Conservation (phyloP, 306 rosid species). For the Fragaria nilgerrensis region DNA sequence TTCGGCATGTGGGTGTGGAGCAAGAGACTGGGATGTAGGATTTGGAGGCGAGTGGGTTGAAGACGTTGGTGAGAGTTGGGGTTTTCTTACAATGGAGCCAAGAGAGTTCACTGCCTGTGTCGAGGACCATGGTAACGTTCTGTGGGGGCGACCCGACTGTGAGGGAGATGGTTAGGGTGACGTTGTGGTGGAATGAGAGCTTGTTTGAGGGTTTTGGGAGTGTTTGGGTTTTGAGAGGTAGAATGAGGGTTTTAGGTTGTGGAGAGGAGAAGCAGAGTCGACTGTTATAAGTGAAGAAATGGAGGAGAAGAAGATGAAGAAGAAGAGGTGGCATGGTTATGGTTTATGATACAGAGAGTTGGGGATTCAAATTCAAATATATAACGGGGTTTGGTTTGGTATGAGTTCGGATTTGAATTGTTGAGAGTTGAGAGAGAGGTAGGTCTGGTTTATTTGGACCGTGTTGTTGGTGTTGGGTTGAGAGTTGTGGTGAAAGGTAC, state of each 20-base stretch:
- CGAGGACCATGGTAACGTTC: conserved; percentile 87
- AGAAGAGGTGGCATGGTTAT: conserved; percentile 23
- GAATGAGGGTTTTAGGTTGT: conserved; percentile 26
- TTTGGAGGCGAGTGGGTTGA: conserved; percentile 55
- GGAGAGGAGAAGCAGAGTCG: conserved; percentile 9
- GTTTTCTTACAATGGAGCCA: conserved; percentile 73
- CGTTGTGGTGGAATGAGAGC: conserved; percentile 67
- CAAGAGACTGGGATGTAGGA: conserved; percentile 62
- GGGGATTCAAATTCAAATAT: neutral
- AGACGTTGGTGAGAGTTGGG: conserved; percentile 39
- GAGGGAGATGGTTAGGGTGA: conserved; percentile 66
- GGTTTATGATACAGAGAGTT: neutral
- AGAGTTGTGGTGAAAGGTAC: neutral
- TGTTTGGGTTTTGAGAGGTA: conserved; percentile 55
- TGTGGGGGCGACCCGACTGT: conserved; percentile 83
- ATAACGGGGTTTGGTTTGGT: neutral
- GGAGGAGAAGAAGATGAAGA: conserved; percentile 18
- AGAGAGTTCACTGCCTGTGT: conserved; percentile 90
- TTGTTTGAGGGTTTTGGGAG: conserved; percentile 41
- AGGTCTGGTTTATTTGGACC: neutral
- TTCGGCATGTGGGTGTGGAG: conserved; percentile 53
- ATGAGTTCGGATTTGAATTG: neutral
- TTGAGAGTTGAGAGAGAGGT: neutral
- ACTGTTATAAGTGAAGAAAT: conserved; percentile 12
- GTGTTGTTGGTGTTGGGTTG: neutral